phyloP scores from a whole-genome alignment of 75 land plant genomes.

The Cryptomeria japonica region DNA sequence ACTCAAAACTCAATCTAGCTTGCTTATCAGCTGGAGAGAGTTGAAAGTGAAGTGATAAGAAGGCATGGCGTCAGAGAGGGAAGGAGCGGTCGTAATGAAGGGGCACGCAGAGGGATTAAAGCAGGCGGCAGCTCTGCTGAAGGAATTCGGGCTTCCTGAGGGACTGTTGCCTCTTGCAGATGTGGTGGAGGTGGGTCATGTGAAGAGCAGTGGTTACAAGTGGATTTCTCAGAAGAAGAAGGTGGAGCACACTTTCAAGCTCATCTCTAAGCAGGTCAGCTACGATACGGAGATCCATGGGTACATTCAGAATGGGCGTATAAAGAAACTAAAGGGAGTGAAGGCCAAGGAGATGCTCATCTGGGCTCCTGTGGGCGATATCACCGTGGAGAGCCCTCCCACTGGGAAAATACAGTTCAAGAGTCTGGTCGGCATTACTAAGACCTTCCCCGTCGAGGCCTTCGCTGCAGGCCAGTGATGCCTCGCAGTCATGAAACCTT shows the following conservation, averaged over 20 bases:
- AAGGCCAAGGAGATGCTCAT: conserved; percentile 31
- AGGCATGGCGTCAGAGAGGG: not conserved
- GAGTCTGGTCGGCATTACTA: conserved; percentile 55
- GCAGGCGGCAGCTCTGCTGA: conserved; percentile 40
- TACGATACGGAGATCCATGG: conserved; percentile 19
- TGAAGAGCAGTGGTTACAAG: conserved; percentile 22
- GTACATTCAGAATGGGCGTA: not conserved
- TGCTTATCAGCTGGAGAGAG: too few relatives aligned
- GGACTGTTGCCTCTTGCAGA: conserved; percentile 34
- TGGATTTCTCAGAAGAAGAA: conserved; percentile 29
- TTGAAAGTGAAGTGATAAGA: not conserved
- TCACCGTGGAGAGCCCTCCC: conserved; percentile 14
- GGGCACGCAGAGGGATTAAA: conserved; percentile 52
- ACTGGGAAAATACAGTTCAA: conserved; percentile 55
- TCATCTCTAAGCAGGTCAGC: conserved; percentile 19
- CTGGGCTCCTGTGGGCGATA: conserved; percentile 23
- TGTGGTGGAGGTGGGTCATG: conserved; percentile 28
- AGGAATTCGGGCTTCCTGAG: conserved; percentile 38
- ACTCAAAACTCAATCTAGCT: too few relatives aligned
- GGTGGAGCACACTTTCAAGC: conserved; percentile 26
- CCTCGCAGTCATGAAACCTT: not conserved
- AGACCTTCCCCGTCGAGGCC: conserved; percentile 56
- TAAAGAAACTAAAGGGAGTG: conserved; percentile 21
- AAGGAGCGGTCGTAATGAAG: conserved; percentile 23
- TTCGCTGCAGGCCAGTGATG: conserved; percentile 53